Conservation (phyloP, 2,329 filamentous ascomycete species). For the Hypoxylon sp. region DNA sequence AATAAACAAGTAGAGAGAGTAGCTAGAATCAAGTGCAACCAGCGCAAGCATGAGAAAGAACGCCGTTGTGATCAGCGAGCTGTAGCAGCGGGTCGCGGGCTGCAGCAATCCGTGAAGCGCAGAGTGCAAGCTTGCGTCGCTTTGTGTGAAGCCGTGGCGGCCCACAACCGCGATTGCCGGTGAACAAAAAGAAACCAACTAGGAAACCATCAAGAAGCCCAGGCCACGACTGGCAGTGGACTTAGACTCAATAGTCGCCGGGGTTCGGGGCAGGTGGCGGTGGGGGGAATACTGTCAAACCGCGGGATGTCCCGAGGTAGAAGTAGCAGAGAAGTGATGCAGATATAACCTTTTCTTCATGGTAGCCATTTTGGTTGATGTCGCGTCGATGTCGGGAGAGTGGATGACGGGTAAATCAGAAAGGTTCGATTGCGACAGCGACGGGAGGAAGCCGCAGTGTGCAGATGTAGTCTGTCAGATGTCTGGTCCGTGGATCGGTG, state of each 20-base stretch:
- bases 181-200: conserved; percentile 15
- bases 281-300: conserved; percentile 15
- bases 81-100: neutral
- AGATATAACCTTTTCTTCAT: conserved; percentile 41
- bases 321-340: conserved; percentile 21
- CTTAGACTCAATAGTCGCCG: conserved; percentile 7
- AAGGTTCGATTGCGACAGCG: neutral
- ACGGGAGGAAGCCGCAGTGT: neutral
- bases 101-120: conserved; percentile 20
- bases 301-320: conserved; percentile 18
- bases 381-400: conserved; percentile 10
- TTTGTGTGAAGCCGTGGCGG: conserved; percentile 38
- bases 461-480: neutral
- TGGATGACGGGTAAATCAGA: neutral
- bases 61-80: conserved; percentile 5
- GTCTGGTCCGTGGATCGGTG: too few species aligned
- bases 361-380: conserved; percentile 30
- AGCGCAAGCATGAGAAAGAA: conserved; percentile 27
- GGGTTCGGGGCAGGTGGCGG: conserved; percentile 24
- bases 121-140: conserved; percentile 33
- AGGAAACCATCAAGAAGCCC: conserved; percentile 21
- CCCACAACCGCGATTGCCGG: conserved; percentile 39
- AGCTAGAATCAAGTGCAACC: conserved; percentile 20
- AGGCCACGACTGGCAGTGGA: neutral
- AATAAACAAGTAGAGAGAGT: conserved; percentile 6